A percentile compares a stretch with the other conserved stretches of the same genome.
phyloP scores from a whole-genome alignment of 768 basidiomycete genomes.

The Chiua virens region DNA sequence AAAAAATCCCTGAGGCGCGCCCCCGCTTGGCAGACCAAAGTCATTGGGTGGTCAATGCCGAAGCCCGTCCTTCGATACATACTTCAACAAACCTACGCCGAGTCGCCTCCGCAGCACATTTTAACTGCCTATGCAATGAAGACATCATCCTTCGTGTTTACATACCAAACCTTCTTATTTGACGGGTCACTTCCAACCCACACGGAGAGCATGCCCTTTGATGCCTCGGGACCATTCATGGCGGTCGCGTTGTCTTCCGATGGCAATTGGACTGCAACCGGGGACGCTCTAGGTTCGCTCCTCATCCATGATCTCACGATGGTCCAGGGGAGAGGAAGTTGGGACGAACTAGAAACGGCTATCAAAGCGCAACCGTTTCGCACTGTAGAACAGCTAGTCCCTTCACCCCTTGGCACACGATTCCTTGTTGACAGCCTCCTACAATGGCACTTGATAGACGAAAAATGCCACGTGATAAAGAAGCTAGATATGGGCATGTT shows the following conservation, averaged over 20 bases:
- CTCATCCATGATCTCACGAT: slow-evolving; percentile 6
- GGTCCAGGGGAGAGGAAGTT: neutral
- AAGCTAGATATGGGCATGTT: slow-evolving; percentile 8
- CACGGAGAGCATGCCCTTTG: neutral
- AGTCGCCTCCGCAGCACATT: neutral
- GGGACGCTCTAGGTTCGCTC: slow-evolving; percentile 1
- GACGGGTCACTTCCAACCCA: neutral
- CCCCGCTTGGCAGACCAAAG: slow-evolving; percentile 7
- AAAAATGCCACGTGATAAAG: neutral
- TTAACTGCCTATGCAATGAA: neutral
- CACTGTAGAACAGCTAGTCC: neutral
- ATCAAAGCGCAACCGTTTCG: neutral
- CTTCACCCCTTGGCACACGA: slow-evolving; percentile 10
- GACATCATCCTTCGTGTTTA: slow-evolving; percentile 9
- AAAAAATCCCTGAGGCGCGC: neutral
- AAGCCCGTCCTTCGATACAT: neutral
- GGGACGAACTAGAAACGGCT: neutral
- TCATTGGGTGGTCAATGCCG: slow-evolving; percentile 6
- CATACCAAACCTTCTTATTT: neutral
- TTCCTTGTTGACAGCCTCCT: neutral
- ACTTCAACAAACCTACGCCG: neutral
- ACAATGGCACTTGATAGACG: slow-evolving; percentile 8
- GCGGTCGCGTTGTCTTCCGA: slow-evolving; percentile 19
- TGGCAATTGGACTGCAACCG: slow-evolving; percentile 18
- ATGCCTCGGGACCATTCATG: neutral